Percentiles rank a stretch among this genome's conserved stretches.
Conservation (phyloP, 495 filamentous ascomycete genomes). For the Filosporella fistucella region DNA sequence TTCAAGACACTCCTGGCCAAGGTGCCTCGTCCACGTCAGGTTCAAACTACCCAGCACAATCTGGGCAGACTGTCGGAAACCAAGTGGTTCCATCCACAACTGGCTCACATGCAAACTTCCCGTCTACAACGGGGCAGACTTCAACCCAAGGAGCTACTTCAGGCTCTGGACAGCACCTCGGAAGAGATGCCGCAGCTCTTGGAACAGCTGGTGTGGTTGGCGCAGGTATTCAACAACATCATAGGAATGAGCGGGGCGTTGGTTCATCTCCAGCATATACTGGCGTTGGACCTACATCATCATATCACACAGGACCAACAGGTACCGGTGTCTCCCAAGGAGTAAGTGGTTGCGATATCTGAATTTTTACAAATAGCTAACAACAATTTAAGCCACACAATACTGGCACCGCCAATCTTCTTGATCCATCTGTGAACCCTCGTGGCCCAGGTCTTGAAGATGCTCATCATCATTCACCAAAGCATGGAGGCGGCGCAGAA, state of each 20-base stretch:
- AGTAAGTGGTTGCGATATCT: constrained; percentile 2
- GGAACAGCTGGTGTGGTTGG: constrained; percentile 3
- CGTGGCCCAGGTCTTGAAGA: neutral
- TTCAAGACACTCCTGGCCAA: neutral
- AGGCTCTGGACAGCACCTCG: constrained; percentile 2
- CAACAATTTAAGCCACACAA: constrained; percentile 2
- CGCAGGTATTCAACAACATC: constrained; percentile 9
- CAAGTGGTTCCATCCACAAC: neutral
- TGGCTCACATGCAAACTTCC: neutral
- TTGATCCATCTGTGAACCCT: constrained; percentile 11
- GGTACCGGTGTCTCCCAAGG: neutral
- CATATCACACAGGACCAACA: constrained; percentile 2
- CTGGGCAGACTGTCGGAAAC: neutral
- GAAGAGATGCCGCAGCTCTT: constrained; percentile 13
- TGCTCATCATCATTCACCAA: constrained; percentile 1
- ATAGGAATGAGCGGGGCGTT: neutral
- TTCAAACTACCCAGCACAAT: neutral
- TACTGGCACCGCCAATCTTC: constrained; percentile 10
- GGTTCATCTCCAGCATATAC: neutral
- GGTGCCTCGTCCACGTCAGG: neutral
- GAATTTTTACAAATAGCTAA: neutral
- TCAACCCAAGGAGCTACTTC: neutral
- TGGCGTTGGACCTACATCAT: neutral
- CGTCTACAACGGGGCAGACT: neutral
- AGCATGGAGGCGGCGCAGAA: constrained; percentile 11